These are phyloP conservation scores for Mediolabrus comicus DNA, from an alignment of 108 stramenopile species.

Conservation along the genomic window DNA sequence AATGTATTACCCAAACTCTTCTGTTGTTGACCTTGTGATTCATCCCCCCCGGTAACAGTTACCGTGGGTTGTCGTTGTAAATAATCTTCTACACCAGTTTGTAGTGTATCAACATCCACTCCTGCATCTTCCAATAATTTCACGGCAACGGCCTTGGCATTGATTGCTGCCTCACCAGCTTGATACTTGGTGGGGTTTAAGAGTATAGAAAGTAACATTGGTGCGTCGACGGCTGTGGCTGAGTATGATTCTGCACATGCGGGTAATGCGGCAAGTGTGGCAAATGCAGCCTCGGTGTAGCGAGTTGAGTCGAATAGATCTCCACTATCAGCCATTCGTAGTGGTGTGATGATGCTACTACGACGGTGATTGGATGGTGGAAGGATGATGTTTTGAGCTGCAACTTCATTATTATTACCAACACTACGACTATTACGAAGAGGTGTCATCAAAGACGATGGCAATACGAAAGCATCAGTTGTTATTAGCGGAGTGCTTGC, in stretches of 20 bases:
- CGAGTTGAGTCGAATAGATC: constrained; percentile 57
- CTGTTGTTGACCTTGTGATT: constrained; percentile 17
- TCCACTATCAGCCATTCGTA: not conserved
- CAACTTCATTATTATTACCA: too few relatives aligned
- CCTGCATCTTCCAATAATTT: constrained; percentile 62
- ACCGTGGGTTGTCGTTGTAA: constrained; percentile 67
- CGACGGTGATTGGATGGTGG: not conserved
- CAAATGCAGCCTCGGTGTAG: constrained; percentile 85
- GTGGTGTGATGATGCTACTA: not conserved
- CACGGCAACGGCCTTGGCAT: constrained; percentile 64
- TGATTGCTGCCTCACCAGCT: constrained; percentile 63
- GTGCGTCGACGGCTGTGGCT: constrained; percentile 62
- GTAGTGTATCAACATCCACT: constrained; percentile 50
- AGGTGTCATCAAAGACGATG: not conserved
- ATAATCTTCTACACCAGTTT: constrained; percentile 60
- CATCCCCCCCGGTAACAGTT: constrained; percentile 8
- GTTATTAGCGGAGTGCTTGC: not conserved
- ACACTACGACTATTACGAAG: too few relatives aligned
- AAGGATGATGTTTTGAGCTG: too few relatives aligned
- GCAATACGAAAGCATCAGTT: not conserved
- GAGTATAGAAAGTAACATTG: constrained; percentile 69
- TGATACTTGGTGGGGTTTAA: constrained; percentile 78
- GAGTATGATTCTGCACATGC: constrained; percentile 69
- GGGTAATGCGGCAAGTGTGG: constrained; percentile 64
- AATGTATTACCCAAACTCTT: constrained; percentile 78